phyloP scores from a whole-genome alignment of 495 filamentous ascomycete species.

The Daldinia grandis region DNA sequence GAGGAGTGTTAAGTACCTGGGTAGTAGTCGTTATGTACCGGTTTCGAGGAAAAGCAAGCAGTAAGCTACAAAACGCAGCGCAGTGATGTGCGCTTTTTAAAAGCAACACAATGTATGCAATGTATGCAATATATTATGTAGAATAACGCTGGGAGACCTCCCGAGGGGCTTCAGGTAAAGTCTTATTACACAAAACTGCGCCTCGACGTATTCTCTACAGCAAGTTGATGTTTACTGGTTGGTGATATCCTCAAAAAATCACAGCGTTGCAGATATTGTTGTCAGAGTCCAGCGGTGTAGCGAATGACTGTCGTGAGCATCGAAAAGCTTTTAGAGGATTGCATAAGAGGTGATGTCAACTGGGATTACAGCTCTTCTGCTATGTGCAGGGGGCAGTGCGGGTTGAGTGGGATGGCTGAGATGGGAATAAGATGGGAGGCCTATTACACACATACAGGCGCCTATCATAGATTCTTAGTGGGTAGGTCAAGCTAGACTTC shows the following conservation, averaged over 20 bases:
- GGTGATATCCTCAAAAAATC: slow-evolving; percentile 22
- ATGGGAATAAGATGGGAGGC: slow-evolving; percentile 27
- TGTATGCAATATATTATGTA: not conserved
- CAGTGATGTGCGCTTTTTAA: slow-evolving; percentile 31
- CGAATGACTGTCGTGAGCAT: slow-evolving; percentile 28
- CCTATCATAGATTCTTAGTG: not conserved
- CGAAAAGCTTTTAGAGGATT: slow-evolving; percentile 18
- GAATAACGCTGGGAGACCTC: slow-evolving; percentile 29
- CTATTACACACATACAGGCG: slow-evolving; percentile 12
- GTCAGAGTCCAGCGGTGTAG: slow-evolving; percentile 24
- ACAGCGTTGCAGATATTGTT: slow-evolving; percentile 3
- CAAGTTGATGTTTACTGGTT: slow-evolving; percentile 4
- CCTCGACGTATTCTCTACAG: slow-evolving; percentile 44
- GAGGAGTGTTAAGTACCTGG: slow-evolving; percentile 3
- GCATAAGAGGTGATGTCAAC: slow-evolving; percentile 42
- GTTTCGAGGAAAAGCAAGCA: slow-evolving; percentile 10
- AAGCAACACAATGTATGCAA: slow-evolving; percentile 13
- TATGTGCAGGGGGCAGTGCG: slow-evolving; percentile 33
- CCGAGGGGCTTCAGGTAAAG: slow-evolving; percentile 15
- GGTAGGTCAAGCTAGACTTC: slow-evolving; percentile 7
- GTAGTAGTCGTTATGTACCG: slow-evolving; percentile 15
- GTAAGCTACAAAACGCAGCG: slow-evolving; percentile 9
- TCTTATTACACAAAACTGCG: slow-evolving; percentile 38
- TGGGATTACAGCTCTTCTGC: slow-evolving; percentile 11
- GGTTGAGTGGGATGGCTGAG: slow-evolving; percentile 13